A percentile compares a stretch with the other conserved stretches of the same genome.
Conservation (phyloP, 1,284 basidiomycete genomes). For the Abortiporus biennis region DNA sequence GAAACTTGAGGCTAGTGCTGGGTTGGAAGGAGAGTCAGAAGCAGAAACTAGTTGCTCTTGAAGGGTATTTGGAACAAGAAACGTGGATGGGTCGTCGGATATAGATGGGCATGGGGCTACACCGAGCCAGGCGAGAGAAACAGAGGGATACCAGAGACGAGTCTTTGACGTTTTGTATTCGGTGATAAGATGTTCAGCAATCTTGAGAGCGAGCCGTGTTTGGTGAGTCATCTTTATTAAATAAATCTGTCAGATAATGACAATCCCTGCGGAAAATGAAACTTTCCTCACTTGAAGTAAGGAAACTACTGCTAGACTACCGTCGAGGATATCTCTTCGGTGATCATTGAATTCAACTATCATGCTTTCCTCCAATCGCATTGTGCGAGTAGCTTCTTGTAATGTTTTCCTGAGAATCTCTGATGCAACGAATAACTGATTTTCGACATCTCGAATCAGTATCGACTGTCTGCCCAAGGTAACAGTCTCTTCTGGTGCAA, state of each 20-base stretch:
- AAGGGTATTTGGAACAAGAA: too few relatives aligned
- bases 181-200: slow-evolving; percentile 28
- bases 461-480: slow-evolving; percentile 21
- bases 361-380: too few relatives aligned
- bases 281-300: slow-evolving; percentile 33
- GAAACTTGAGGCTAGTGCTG: not conserved
- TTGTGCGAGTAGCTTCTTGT: slow-evolving; percentile 19
- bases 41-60: slow-evolving; percentile 11
- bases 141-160: slow-evolving; percentile 38
- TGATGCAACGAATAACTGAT: slow-evolving; percentile 24
- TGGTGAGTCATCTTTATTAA: slow-evolving; percentile 39
- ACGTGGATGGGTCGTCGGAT: slow-evolving; percentile 30
- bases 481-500: too few relatives aligned
- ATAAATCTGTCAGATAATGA: not conserved
- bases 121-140: slow-evolving; percentile 42
- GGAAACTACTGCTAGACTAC: slow-evolving; percentile 37
- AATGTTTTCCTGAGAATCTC: too few relatives aligned
- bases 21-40: slow-evolving; percentile 19
- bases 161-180: slow-evolving; percentile 29
- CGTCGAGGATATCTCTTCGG: slow-evolving; percentile 27
- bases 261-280: not conserved
- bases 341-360: too few relatives aligned
- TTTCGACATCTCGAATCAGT: slow-evolving; percentile 22
- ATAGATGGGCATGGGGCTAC: slow-evolving; percentile 34
- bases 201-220: slow-evolving; percentile 28